phyloP scores from a whole-genome alignment of 2,329 filamentous ascomycete species.

The Teratosphaeria zuluensis region DNA sequence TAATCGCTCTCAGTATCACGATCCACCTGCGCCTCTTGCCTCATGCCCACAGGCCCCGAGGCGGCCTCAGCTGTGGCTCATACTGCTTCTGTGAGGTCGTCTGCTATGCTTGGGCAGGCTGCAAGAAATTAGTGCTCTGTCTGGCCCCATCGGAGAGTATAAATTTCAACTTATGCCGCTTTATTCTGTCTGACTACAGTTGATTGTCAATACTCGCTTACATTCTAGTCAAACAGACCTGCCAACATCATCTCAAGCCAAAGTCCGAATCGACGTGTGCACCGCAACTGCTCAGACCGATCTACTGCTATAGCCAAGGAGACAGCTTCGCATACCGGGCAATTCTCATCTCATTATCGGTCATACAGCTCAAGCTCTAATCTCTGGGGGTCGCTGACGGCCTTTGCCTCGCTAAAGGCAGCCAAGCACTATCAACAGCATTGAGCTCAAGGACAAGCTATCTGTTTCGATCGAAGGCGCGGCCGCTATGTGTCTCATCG shows the following conservation, averaged over 20 bases:
- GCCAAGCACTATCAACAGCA: background rate
- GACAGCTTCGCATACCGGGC: too few species aligned
- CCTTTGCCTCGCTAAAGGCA: background rate
- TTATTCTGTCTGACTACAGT: background rate
- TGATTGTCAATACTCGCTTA: background rate
- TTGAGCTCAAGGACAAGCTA: background rate
- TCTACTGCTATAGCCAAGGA: too few species aligned
- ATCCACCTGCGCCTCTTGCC: background rate
- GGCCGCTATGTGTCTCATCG: conserved; percentile 21
- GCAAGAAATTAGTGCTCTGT: background rate
- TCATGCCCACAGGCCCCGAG: background rate
- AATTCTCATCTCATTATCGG: too few species aligned
- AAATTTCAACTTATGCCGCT: background rate
- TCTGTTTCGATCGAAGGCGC: background rate
- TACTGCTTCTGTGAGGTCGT: background rate
- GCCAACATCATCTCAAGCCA: too few species aligned
- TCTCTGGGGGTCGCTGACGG: too few species aligned
- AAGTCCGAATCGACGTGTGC: too few species aligned
- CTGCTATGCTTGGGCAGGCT: background rate
- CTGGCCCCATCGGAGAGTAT: background rate
- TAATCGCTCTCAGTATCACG: background rate
- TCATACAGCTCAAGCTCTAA: too few species aligned
- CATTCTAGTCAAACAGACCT: background rate
- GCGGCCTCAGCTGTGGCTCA: background rate
- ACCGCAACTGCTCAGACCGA: too few species aligned